A percentile compares a stretch with the other conserved stretches of the same genome.
Conservation (phyloP, 768 basidiomycete genomes). For the Panaeolus cyanescens region DNA sequence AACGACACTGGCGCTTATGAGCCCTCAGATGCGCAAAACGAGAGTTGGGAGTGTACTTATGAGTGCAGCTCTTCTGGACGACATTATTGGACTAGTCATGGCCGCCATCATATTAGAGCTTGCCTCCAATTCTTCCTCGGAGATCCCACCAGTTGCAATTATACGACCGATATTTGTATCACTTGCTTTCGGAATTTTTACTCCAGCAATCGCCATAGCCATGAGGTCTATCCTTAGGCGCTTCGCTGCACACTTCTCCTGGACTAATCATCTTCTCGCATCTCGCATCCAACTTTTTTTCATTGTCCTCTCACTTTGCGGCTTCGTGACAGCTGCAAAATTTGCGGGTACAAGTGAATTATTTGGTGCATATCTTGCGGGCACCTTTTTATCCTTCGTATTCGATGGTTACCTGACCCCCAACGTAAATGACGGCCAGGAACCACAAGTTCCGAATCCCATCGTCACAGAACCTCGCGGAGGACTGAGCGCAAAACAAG, state of each 20-base stretch:
- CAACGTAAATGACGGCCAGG: background rate
- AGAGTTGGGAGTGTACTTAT: constrained; percentile 58
- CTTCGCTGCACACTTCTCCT: background rate
- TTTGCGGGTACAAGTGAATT: constrained; percentile 62
- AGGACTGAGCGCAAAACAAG: background rate
- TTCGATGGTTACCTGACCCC: constrained; percentile 12
- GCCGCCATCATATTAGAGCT: constrained; percentile 46
- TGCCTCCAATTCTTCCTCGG: constrained; percentile 22
- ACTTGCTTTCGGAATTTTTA: constrained; percentile 45
- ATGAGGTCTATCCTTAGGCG: background rate
- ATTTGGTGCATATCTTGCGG: constrained; percentile 64
- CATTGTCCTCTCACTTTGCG: constrained; percentile 38
- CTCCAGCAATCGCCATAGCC: constrained; percentile 31
- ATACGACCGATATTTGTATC: constrained; percentile 59
- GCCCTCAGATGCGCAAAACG: constrained; percentile 46
- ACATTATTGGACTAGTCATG: constrained; percentile 62
- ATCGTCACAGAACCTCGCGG: background rate
- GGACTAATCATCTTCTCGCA: background rate
- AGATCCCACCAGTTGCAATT: constrained; percentile 25
- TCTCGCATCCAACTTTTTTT: constrained; percentile 32
- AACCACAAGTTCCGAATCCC: background rate
- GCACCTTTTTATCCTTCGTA: constrained; percentile 44
- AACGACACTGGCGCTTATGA: constrained; percentile 64
- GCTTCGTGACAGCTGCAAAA: constrained; percentile 47
- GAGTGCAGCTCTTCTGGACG: constrained; percentile 66